phyloP scores from a whole-genome alignment of 345 rosid genomes.

The Rhizophora apiculata region DNA sequence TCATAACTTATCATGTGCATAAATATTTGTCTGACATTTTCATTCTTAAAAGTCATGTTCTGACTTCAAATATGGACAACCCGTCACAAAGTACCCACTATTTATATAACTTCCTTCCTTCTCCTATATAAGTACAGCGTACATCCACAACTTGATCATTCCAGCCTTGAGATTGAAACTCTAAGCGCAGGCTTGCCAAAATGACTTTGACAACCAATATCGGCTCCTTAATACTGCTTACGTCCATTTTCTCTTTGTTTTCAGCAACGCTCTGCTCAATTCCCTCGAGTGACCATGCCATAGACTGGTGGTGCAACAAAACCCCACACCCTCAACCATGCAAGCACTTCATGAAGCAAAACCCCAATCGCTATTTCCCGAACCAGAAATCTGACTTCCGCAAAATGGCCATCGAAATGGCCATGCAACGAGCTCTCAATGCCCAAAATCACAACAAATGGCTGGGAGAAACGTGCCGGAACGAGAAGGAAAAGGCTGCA shows the following conservation, averaged over 20 bases:
- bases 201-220: constrained; percentile 17
- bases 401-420: constrained; percentile 37
- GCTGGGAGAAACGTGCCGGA: constrained; percentile 58
- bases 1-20: too few species aligned
- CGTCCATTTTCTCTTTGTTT: constrained; percentile 17
- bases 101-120: neutral
- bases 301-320: constrained; percentile 63
- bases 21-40: neutral
- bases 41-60: neutral
- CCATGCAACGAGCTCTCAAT: constrained; percentile 52
- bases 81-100: neutral
- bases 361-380: constrained; percentile 27
- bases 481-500: constrained; percentile 53
- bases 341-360: constrained; percentile 43
- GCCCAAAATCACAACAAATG: constrained; percentile 46
- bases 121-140: constrained; percentile 8
- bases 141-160: neutral
- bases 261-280: constrained; percentile 20
- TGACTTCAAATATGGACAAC: neutral
- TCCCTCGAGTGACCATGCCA: constrained; percentile 9
- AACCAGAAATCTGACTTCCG: constrained; percentile 46
- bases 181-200: neutral
- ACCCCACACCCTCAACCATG: constrained; percentile 73
- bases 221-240: neutral
- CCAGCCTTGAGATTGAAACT: neutral